These are phyloP conservation scores for Diospyros lotus DNA, from an alignment of 148 eudicot species.

Conservation along the genomic window DNA sequence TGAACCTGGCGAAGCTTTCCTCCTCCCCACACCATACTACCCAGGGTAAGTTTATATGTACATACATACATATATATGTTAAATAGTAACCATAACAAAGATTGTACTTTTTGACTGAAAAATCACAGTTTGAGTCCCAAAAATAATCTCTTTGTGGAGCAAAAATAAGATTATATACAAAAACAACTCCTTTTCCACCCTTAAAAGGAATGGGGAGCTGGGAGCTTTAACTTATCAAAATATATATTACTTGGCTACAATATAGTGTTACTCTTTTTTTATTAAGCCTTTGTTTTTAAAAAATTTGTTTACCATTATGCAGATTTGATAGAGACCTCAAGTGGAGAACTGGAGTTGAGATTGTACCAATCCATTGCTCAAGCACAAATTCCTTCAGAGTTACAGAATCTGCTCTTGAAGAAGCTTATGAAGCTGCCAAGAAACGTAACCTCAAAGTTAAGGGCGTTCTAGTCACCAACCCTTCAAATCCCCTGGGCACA, in stretches of 20 bases:
- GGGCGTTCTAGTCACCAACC: slow-evolving; percentile 59
- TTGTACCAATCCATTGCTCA: slow-evolving; percentile 58
- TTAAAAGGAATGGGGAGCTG: too few species aligned
- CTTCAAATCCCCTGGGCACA: slow-evolving; percentile 62
- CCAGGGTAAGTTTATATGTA: slow-evolving; percentile 47
- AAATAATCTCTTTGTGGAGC: not conserved
- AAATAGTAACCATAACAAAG: too few species aligned
- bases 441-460: slow-evolving; percentile 51
- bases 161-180: too few species aligned
- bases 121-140: too few species aligned
- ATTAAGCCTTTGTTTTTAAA: not conserved
- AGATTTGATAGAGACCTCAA: slow-evolving; percentile 75
- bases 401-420: slow-evolving; percentile 51
- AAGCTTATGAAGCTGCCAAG: slow-evolving; percentile 46
- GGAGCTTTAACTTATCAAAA: too few species aligned
- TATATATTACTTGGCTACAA: too few species aligned
- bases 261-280: too few species aligned
- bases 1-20: slow-evolving; percentile 67
- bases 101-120: too few species aligned
- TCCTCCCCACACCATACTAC: slow-evolving; percentile 70
- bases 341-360: slow-evolving; percentile 68
- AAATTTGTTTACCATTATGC: slow-evolving; percentile 11
- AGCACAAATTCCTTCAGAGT: slow-evolving; percentile 48
- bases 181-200: too few species aligned
- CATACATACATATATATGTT: too few species aligned